Base-by-base conservation (phyloP, 257 asterid genomes). In the Forsythia suspensa region DNA sequence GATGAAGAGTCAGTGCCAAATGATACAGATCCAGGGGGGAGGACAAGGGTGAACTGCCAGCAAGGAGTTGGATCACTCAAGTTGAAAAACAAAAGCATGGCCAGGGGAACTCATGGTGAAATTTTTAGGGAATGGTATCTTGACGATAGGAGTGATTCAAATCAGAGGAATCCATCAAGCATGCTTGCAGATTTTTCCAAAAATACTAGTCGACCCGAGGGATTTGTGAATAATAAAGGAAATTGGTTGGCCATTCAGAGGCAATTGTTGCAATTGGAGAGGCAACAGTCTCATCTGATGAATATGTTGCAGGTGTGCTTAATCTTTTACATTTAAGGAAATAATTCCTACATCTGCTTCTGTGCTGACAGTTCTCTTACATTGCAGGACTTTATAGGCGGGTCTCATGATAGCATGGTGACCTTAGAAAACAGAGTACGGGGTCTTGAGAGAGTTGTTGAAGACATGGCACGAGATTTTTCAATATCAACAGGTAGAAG, bases 361-460 rank as follows among this genome's bases (percentile, higher is more conserved):
- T 79, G 20, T 21, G 15, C 79, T 73, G 43, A 86, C 44, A 38
- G 57, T 37, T 81, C 48, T 79, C 82, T 81, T 72, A 69, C 79
- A 38, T 67, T 78, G 79, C 86, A 96, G 97, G 98, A 94, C 75
- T 94, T 94, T 86, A 96, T 96, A 97, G 97, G 99, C 41, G 98
- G 99, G 72, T 96, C 99, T 67, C 99, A 96, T 81, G 93, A 91
- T 59, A 91, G 94, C 91, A 96, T 96, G 99, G 79, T 94, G 83
- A 92, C 99, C 77, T 90, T 96, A 20, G 99, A 94, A 84, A 90
- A 89, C 79, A 90, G 99, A 84, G 98, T 96, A 8, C 86, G 95
- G 55, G 97, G 99, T 67, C 98, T 96, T 40, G 99, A 96, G 90
- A 90, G 99, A 89, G 92, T 96, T 29, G 97, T 96, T 48, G 99